Conservation (phyloP, 208 protist species). For the Blastocrithidia nonstop region DNA sequence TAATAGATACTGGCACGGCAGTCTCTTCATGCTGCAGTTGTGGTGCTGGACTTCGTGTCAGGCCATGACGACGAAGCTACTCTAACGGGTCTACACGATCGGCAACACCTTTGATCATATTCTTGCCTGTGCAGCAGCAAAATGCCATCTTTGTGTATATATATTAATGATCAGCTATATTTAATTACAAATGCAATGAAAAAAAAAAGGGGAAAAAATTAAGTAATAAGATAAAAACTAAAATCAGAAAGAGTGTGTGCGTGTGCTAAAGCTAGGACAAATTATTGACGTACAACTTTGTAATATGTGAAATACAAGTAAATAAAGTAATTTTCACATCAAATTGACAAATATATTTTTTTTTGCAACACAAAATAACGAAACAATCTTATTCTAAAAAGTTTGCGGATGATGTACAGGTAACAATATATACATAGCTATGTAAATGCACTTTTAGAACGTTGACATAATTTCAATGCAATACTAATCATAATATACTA, state of each 20-base stretch:
- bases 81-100: constrained; percentile 13
- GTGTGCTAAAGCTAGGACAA: no score
- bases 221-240: constrained; percentile 1
- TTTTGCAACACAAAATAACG: no score
- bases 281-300: no score
- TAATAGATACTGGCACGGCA: constrained; percentile 45
- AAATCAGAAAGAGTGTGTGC: constrained; percentile 4
- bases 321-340: no score
- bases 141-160: constrained; percentile 10
- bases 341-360: no score
- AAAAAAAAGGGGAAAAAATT: constrained; percentile 8
- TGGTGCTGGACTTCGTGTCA: constrained; percentile 27
- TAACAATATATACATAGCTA: constrained; percentile 10
- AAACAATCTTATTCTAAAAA: no score
- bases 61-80: constrained; percentile 9
- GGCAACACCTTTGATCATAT: constrained; percentile 4
- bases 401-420: no score
- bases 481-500: no score
- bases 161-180: neutral
- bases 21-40: constrained; percentile 11
- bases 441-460: no score
- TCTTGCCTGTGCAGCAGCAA: constrained; percentile 29
- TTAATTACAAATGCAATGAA: neutral
- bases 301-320: no score
- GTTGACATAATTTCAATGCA: no score